A percentile compares a stretch with the other conserved stretches of the same genome.
Evolutionary conservation across 306 rosid species (phyloP).

Genomic region (Nissolia schottii): DNA sequence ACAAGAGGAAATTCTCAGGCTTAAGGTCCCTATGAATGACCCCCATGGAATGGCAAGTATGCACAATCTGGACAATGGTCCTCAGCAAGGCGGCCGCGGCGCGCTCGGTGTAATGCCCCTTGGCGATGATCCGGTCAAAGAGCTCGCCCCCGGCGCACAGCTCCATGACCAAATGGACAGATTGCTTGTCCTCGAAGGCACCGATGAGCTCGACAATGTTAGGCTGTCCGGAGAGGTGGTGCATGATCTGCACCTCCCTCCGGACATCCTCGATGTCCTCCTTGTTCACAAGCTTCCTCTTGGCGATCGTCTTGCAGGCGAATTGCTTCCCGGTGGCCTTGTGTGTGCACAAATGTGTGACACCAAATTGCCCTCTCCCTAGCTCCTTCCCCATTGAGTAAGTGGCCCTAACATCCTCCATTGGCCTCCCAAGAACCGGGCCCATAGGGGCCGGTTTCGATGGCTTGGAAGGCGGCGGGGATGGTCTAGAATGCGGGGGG

Average conservation of each 20-base stretch:
- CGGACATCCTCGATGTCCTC: conserved; percentile 88
- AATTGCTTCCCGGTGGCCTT: conserved; percentile 67
- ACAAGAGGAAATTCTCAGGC: conserved; percentile 96
- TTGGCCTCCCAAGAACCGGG: conserved; percentile 72
- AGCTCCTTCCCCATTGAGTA: conserved; percentile 82
- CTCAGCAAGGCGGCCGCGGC: conserved; percentile 81
- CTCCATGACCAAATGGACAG: conserved; percentile 93
- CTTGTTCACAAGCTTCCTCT: conserved; percentile 74
- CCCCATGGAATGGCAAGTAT: conserved; percentile 93
- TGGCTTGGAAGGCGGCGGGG: conserved; percentile 29
- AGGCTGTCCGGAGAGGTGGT: conserved; percentile 76
- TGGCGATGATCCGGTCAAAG: conserved; percentile 86
- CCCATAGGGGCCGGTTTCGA: conserved; percentile 44
- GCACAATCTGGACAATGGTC: conserved; percentile 87
- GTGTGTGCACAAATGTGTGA: conserved; percentile 74
- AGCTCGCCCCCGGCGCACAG: conserved; percentile 94
- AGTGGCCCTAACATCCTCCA: conserved; percentile 64
- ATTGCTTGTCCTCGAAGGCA: conserved; percentile 86
- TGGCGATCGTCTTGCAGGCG: conserved; percentile 93
- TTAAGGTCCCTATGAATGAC: conserved; percentile 96
- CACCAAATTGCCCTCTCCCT: conserved; percentile 93
- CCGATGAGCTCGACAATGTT: conserved; percentile 89
- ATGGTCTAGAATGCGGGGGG: conserved; percentile 28
- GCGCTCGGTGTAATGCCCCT: conserved; percentile 93
- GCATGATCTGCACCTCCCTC: conserved; percentile 97